A percentile compares a stretch with the other conserved stretches of the same genome.
phyloP scores from a whole-genome alignment of 306 rosid species.

The Abrus pulchellus region DNA sequence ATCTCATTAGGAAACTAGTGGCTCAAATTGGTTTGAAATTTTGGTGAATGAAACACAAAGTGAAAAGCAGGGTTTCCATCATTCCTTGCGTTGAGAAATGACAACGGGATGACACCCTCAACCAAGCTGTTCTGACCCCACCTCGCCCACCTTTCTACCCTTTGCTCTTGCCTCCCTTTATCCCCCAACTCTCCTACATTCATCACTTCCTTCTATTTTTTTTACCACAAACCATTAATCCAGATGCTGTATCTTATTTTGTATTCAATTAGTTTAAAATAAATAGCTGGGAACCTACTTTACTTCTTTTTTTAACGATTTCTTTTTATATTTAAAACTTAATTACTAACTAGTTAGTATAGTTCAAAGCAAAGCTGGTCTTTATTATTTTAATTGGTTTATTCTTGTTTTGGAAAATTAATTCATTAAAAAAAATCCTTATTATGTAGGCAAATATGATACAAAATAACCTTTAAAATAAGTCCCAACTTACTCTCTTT shows the following conservation, averaged over 20 bases:
- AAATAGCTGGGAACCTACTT: not conserved
- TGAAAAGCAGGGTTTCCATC: not conserved
- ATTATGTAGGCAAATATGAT: too few species aligned
- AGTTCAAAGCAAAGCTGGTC: not conserved
- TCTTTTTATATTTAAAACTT: not conserved
- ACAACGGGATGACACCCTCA: not conserved
- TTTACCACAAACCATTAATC: not conserved
- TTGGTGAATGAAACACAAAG: constrained; percentile 19
- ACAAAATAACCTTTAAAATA: too few species aligned
- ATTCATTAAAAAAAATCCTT: too few species aligned
- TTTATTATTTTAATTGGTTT: too few species aligned
- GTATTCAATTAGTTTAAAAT: not conserved
- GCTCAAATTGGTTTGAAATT: not conserved
- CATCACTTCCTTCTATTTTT: not conserved
- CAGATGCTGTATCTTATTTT: not conserved
- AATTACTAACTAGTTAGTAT: not conserved
- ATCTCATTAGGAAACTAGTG: not conserved
- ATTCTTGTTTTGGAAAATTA: too few species aligned
- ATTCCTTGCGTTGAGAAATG: not conserved
- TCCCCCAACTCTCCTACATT: not conserved
- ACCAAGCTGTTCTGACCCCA: constrained; percentile 5
- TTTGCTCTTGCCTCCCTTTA: not conserved
- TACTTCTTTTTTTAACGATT: not conserved
- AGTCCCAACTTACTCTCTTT: too few species aligned
- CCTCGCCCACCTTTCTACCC: not conserved